Evolutionary conservation across 345 rosid genomes (phyloP).

Genomic region (Moricandia arvensis): DNA sequence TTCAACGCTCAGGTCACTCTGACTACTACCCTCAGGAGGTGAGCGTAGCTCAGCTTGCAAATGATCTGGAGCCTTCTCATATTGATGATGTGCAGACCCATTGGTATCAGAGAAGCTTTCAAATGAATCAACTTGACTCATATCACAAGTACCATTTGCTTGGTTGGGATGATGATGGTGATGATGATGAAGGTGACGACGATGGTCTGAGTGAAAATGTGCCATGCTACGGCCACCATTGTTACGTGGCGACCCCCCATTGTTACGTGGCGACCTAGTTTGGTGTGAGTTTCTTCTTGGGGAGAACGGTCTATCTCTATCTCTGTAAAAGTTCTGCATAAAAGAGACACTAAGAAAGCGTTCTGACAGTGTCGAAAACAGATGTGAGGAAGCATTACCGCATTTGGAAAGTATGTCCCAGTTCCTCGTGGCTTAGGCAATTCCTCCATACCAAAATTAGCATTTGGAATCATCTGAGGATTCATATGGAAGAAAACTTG

Average conservation of each 20-base stretch:
- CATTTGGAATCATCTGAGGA: conserved; percentile 47
- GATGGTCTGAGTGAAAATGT: conserved; percentile 43
- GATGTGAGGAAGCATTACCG: conserved; percentile 44
- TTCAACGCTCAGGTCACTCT: conserved; percentile 16
- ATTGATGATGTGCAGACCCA: conserved; percentile 47
- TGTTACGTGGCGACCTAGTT: conserved; percentile 60
- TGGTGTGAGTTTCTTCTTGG: conserved; percentile 52
- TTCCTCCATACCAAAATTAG: conserved; percentile 65
- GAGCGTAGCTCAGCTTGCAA: conserved; percentile 17
- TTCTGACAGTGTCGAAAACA: background rate
- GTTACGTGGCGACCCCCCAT: conserved; percentile 66
- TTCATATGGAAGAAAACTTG: conserved; percentile 50
- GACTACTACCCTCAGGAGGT: conserved; percentile 40
- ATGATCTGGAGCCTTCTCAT: conserved; percentile 21
- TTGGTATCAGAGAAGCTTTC: conserved; percentile 44
- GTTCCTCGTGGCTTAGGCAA: conserved; percentile 79
- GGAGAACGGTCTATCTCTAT: conserved; percentile 49
- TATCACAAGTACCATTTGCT: conserved; percentile 47
- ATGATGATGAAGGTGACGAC: conserved; percentile 35
- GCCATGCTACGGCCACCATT: conserved; percentile 48
- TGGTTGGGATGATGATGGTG: conserved; percentile 39
- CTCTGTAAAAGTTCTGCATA: conserved; percentile 81
- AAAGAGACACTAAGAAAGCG: conserved; percentile 13
- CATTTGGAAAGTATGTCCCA: conserved; percentile 79
- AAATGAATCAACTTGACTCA: conserved; percentile 41